phyloP scores from a whole-genome alignment of 1,284 basidiomycete genomes.

The Cutaneotrichosporon cyanovorans region DNA sequence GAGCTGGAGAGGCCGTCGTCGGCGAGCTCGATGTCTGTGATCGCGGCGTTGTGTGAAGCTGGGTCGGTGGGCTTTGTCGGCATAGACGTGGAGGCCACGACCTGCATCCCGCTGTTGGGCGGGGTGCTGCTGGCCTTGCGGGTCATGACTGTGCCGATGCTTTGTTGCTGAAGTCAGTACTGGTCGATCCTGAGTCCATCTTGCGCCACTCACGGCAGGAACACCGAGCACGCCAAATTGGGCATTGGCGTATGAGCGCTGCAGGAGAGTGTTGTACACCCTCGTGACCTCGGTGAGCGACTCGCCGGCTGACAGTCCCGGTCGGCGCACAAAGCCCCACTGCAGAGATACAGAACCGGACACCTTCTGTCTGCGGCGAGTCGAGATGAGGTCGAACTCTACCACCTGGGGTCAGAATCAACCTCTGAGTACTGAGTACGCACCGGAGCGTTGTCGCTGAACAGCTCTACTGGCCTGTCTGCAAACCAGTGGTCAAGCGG shows the following conservation, averaged over 20 bases:
- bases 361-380: constrained; percentile 47
- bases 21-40: constrained; percentile 52
- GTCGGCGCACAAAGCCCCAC: constrained; percentile 61
- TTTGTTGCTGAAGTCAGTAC: constrained; percentile 68
- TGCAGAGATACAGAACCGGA: constrained; percentile 63
- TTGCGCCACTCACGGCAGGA: constrained; percentile 59
- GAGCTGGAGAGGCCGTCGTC: constrained; percentile 64
- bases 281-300: constrained; percentile 30
- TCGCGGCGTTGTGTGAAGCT: constrained; percentile 6
- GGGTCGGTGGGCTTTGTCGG: constrained; percentile 14
- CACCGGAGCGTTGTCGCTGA: constrained; percentile 36
- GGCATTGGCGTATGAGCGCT: constrained; percentile 54
- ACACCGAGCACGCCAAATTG: constrained; percentile 50
- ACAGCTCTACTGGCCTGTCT: constrained; percentile 43
- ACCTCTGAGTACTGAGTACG: too few species aligned
- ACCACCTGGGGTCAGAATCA: constrained; percentile 7
- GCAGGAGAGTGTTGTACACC: constrained; percentile 59
- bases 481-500: constrained; percentile 73
- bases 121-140: background rate
- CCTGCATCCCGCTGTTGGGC: constrained; percentile 1
- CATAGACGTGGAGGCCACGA: constrained; percentile 18
- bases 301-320: constrained; percentile 23
- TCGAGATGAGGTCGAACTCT: constrained; percentile 50
- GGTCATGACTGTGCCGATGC: constrained; percentile 67
- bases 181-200: background rate